Percentiles rank a stretch among this genome's conserved stretches.
These are phyloP conservation scores for Aspergillus ochraceus DNA, from an alignment of 2,329 filamentous ascomycete species.

Conservation along the genomic window DNA sequence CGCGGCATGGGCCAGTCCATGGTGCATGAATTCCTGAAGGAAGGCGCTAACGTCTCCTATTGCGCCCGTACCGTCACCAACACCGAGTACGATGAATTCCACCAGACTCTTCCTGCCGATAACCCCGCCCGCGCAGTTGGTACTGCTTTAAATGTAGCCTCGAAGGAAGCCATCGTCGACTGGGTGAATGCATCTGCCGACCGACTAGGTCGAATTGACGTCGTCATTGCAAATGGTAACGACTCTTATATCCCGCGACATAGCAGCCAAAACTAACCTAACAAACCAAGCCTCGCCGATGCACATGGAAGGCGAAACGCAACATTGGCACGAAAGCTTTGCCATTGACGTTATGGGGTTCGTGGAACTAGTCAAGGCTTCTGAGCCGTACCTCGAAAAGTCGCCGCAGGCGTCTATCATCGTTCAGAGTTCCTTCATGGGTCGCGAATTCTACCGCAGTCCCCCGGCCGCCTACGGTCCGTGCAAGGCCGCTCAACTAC, in stretches of 20 bases:
- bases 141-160: constrained; percentile 17
- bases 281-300: constrained; percentile 15
- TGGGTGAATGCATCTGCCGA: neutral
- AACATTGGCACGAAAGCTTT: constrained; percentile 18
- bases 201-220: neutral
- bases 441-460: constrained; percentile 22
- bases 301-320: constrained; percentile 15
- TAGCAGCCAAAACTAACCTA: neutral
- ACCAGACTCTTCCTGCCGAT: constrained; percentile 6
- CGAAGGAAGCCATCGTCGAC: constrained; percentile 7
- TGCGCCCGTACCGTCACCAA: constrained; percentile 20
- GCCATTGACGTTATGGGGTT: constrained; percentile 21
- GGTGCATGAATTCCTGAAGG: constrained; percentile 21
- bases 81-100: constrained; percentile 13
- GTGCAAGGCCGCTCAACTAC: constrained; percentile 23
- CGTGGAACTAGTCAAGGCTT: constrained; percentile 17
- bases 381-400: constrained; percentile 15
- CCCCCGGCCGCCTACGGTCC: constrained; percentile 22
- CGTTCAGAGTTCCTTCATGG: constrained; percentile 22
- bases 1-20: constrained; percentile 27
- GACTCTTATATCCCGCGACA: neutral
- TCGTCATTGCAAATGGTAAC: neutral
- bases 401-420: constrained; percentile 20
- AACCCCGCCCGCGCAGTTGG: constrained; percentile 14
- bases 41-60: constrained; percentile 23